phyloP scores from a whole-genome alignment of 2,329 filamentous ascomycete genomes.

The Plenodomus biglobosus region DNA sequence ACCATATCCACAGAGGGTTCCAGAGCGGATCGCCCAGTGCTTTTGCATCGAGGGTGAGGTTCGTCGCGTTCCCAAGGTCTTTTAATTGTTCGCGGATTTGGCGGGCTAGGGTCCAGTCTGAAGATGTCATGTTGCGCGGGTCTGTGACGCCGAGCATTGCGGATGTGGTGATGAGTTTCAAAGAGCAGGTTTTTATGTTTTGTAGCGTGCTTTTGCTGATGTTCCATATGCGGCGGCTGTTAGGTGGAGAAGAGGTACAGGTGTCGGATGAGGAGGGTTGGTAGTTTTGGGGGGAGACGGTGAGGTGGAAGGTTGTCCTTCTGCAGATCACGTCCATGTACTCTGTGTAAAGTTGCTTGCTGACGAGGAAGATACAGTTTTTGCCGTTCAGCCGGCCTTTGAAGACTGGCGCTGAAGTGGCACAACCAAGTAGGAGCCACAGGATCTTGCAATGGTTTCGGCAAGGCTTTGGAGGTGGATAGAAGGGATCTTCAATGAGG shows the following conservation, averaged over 20 bases:
- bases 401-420: conserved; percentile 3
- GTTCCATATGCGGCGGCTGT: conserved; percentile 29
- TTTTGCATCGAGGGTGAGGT: conserved; percentile 35
- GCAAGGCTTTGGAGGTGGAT: conserved; percentile 23
- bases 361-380: conserved; percentile 35
- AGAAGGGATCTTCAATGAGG: conserved; percentile 34
- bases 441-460: conserved; percentile 13
- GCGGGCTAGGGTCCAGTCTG: conserved; percentile 34
- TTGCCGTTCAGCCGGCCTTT: conserved; percentile 5
- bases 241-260: neutral
- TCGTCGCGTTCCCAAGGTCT: conserved; percentile 17
- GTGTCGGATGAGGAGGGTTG: conserved; percentile 6
- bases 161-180: conserved; percentile 39
- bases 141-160: conserved; percentile 41
- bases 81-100: conserved; percentile 30
- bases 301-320: conserved; percentile 34
- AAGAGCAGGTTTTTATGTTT: conserved; percentile 28
- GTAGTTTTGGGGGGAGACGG: conserved; percentile 37
- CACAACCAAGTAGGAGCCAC: conserved; percentile 20
- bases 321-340: conserved; percentile 41
- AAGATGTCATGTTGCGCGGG: conserved; percentile 38
- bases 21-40: conserved; percentile 44
- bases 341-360: conserved; percentile 38
- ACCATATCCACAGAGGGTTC: conserved; percentile 47
- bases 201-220: conserved; percentile 25